Percentiles rank a stretch among this genome's conserved stretches.
phyloP scores from a whole-genome alignment of 495 filamentous ascomycete genomes.

The Terfezia claveryi region DNA sequence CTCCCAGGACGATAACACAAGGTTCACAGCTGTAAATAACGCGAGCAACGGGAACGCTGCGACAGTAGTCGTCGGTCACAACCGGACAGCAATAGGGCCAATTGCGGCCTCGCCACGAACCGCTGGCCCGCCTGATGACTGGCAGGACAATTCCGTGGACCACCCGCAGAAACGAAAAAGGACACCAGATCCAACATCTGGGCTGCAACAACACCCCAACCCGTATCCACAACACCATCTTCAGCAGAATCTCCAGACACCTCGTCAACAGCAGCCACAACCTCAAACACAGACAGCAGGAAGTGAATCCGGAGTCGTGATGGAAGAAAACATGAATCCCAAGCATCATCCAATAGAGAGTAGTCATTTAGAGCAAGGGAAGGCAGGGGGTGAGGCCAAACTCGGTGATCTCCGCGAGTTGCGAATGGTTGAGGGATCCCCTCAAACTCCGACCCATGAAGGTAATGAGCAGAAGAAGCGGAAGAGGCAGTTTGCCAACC shows the following conservation, averaged over 20 bases:
- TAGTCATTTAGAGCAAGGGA: background rate
- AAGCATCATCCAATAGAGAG: background rate
- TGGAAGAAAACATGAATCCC: background rate
- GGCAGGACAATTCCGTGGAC: too few species aligned
- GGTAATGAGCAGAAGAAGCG: slow-evolving; percentile 18
- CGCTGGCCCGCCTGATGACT: too few species aligned
- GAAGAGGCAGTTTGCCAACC: slow-evolving; percentile 82
- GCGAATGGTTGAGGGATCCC: background rate
- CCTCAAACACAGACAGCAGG: background rate
- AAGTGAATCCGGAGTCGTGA: background rate
- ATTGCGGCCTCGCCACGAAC: too few species aligned
- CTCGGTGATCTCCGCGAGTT: background rate
- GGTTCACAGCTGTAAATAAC: background rate
- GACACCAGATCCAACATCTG: background rate
- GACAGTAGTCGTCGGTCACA: background rate
- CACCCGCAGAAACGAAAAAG: background rate
- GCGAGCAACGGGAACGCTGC: background rate
- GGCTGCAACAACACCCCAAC: background rate
- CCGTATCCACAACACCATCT: background rate
- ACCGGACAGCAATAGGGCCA: background rate
- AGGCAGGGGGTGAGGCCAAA: background rate
- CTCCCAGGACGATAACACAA: background rate
- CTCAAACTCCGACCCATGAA: background rate
- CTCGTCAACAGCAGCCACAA: background rate
- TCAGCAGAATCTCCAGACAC: background rate